Evolutionary conservation across 2,329 filamentous ascomycete species (phyloP), one percentile per base, ranked within the genome.

Genomic region (Colletotrichum sp.): DNA sequence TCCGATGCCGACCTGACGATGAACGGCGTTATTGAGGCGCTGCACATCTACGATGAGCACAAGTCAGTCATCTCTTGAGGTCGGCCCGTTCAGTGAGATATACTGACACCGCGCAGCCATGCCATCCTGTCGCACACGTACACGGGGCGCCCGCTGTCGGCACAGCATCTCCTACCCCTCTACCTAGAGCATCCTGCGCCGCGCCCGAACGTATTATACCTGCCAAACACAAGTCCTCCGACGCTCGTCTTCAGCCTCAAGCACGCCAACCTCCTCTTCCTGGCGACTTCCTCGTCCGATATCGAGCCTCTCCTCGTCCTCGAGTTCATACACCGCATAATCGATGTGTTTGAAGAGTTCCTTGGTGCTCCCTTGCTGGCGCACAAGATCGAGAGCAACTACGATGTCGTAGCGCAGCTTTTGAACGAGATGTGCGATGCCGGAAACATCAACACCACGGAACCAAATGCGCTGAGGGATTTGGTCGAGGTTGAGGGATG

Each of bases 11-110:
- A 75, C 69, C 36, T 73, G 84, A 92, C 85, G 83, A 96, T 96
- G 94, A 95, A 91, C 87, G 92, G 95, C 87, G 92, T 94, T 83
- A 94, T 99, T 82, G 96, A 98, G 89, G 97, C 96, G 83, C 90
- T 99, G 82, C 96, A 98, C 88, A 96, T 99, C 84, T 98, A 94
- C 85, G 96, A 98, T 91, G 96, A 98, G 88, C 92, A 96, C 86
- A 95, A 96, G 96, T 98, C 87, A 82, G 90, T 62, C 10, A 62
- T 21, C 30, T 30, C 12, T 34, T 34, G 28, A 9, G 4, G 30
- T 81, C 67, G 43, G 36, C 73, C 78, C 36, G 13, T 18, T 13
- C 5, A 13, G 30, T 48, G 30, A 58, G 18, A 13, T 5, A 66
- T 62, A 79, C 83, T 84, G 72, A 80, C 77, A 48, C 24, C 32